Conservation (phyloP, 2,329 filamentous ascomycete genomes). For the Penicillium sp. region DNA sequence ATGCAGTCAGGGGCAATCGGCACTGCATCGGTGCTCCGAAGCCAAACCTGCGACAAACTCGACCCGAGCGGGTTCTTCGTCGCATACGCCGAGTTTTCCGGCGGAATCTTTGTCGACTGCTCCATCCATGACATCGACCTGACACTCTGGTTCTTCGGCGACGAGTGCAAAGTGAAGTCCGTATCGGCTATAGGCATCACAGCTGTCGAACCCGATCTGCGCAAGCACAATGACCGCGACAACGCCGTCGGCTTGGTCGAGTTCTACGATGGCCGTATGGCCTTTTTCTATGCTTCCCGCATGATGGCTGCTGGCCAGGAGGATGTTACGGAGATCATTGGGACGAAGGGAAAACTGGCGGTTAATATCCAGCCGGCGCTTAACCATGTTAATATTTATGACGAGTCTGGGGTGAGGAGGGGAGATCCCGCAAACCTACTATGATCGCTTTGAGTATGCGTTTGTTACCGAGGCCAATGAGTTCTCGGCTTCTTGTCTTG, state of each 20-base stretch:
- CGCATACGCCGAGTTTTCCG: slow-evolving; percentile 62
- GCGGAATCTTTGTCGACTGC: slow-evolving; percentile 70
- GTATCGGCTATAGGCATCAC: slow-evolving; percentile 58
- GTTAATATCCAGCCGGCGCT: slow-evolving; percentile 60
- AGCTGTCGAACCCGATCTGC: slow-evolving; percentile 58
- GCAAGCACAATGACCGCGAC: slow-evolving; percentile 59
- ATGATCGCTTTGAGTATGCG: slow-evolving; percentile 62
- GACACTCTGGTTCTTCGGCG: slow-evolving; percentile 62
- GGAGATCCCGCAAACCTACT: slow-evolving; percentile 63
- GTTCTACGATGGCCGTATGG: slow-evolving; percentile 62
- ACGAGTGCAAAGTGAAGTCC: slow-evolving; percentile 54
- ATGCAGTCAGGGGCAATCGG: slow-evolving; percentile 58
- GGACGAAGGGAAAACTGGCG: slow-evolving; percentile 62
- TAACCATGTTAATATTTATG: slow-evolving; percentile 58
- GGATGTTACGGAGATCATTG: slow-evolving; percentile 66
- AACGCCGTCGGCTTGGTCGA: slow-evolving; percentile 65
- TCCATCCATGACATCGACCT: slow-evolving; percentile 70
- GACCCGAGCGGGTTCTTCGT: slow-evolving; percentile 67
- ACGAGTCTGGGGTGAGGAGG: slow-evolving; percentile 55
- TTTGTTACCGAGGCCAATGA: slow-evolving; percentile 65
- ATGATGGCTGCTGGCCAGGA: slow-evolving; percentile 70
- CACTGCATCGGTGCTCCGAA: slow-evolving; percentile 59
- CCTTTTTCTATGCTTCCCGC: slow-evolving; percentile 61
- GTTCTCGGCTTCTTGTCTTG: slow-evolving; percentile 60
- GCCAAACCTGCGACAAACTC: slow-evolving; percentile 66